Percentiles rank a stretch among this genome's conserved stretches.
Evolutionary conservation across 192 early-diverging fungal genomes (phyloP).

Genomic region (Entomortierella chlamydospora): DNA sequence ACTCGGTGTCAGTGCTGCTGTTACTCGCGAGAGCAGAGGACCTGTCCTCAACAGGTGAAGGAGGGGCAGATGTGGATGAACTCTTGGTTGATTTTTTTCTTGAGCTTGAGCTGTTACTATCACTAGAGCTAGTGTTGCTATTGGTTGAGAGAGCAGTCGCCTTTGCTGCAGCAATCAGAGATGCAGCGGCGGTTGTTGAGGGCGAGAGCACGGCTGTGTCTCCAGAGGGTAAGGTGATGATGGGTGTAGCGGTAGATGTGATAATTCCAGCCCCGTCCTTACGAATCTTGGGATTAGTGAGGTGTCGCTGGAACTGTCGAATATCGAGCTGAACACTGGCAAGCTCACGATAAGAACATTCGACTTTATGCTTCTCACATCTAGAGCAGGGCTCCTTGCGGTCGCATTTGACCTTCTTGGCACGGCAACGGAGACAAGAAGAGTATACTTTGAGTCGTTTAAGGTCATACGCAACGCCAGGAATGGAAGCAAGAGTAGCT

Average conservation of each 20-base stretch:
- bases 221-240: constrained; percentile 46
- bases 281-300: constrained; percentile 45
- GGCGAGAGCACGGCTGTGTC: constrained; percentile 47
- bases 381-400: constrained; percentile 53
- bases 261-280: constrained; percentile 54
- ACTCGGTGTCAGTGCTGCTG: constrained; percentile 39
- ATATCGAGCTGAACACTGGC: constrained; percentile 50
- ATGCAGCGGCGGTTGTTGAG: constrained; percentile 28
- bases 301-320: constrained; percentile 49
- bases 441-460: constrained; percentile 54
- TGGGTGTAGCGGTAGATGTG: constrained; percentile 49
- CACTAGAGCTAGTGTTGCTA: constrained; percentile 1
- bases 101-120: constrained; percentile 1
- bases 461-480: constrained; percentile 50
- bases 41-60: constrained; percentile 8
- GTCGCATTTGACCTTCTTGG: constrained; percentile 55
- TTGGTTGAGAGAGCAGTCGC: constrained; percentile 18
- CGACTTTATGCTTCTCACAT: constrained; percentile 48
- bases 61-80: constrained; percentile 13
- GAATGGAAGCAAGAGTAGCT: constrained; percentile 44
- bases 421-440: constrained; percentile 49
- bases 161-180: constrained; percentile 40
- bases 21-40: constrained; percentile 2
- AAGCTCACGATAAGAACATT: constrained; percentile 52
- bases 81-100: constrained; percentile 7